Conservation (phyloP, 208 protist species). For the Polymyxa betae region DNA sequence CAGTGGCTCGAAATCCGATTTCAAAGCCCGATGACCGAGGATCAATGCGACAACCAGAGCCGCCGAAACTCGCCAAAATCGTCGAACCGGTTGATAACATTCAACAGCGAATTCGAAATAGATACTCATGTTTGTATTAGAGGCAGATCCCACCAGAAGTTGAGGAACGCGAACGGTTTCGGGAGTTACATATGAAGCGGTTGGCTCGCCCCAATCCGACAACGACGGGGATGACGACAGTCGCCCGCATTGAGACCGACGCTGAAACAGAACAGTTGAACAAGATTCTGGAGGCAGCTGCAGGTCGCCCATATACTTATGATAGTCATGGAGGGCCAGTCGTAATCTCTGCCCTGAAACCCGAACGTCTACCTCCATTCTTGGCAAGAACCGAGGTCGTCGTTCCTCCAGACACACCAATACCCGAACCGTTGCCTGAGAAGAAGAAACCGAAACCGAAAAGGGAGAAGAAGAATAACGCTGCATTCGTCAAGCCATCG, state of each 20-base stretch:
- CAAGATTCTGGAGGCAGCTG: neutral
- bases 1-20: neutral
- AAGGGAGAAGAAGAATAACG: constrained; percentile 3
- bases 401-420: neutral
- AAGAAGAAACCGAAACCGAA: neutral
- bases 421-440: neutral
- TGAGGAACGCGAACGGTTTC: constrained; percentile 26
- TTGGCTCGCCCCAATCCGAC: neutral
- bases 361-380: neutral
- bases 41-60: neutral
- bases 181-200: neutral
- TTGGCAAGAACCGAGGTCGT: neutral
- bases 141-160: neutral
- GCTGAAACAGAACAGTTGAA: neutral
- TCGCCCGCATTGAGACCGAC: neutral
- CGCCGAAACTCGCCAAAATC: neutral
- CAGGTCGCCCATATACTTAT: constrained; percentile 28
- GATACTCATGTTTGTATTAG: neutral
- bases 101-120: neutral
- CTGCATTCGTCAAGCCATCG: neutral
- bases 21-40: neutral
- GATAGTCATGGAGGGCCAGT: neutral
- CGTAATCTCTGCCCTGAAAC: neutral
- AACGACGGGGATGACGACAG: neutral
- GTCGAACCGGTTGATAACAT: neutral